Evolutionary conservation across 768 basidiomycete species (phyloP).

Genomic region (Psilocybe subaeruginosa): DNA sequence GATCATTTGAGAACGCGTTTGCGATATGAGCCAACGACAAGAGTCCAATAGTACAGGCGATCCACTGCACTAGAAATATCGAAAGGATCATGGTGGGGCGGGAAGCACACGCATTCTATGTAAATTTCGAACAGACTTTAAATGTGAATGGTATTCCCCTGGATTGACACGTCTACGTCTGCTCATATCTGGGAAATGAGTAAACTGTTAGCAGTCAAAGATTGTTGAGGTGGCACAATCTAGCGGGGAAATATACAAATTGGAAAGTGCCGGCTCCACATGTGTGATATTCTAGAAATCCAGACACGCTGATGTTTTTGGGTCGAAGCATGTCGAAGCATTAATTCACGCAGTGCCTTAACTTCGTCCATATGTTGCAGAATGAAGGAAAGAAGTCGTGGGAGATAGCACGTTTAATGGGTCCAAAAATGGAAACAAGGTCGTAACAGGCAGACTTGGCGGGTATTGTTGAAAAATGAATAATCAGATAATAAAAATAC

Average conservation of each 20-base stretch:
- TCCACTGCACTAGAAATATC: conserved; percentile 11
- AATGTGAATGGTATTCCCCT: conserved; percentile 9
- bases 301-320: not conserved
- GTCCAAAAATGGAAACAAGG: not conserved
- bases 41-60: conserved; percentile 12
- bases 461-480: not conserved
- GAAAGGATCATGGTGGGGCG: conserved; percentile 13
- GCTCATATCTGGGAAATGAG: not conserved
- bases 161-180: conserved; percentile 26
- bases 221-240: conserved; percentile 12
- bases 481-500: conserved; percentile 17
- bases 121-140: conserved; percentile 7
- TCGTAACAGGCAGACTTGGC: not conserved
- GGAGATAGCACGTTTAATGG: not conserved
- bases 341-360: not conserved
- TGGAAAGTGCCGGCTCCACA: conserved; percentile 12
- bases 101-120: conserved; percentile 13
- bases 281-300: conserved; percentile 16
- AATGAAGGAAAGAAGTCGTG: not conserved
- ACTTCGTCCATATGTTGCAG: not conserved
- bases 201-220: conserved; percentile 4
- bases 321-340: conserved; percentile 10
- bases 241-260: conserved; percentile 6
- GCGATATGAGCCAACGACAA: conserved; percentile 20
- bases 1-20: conserved; percentile 34